phyloP scores from a whole-genome alignment of 2,329 filamentous ascomycete species.

The Fusarium drepaniforme region DNA sequence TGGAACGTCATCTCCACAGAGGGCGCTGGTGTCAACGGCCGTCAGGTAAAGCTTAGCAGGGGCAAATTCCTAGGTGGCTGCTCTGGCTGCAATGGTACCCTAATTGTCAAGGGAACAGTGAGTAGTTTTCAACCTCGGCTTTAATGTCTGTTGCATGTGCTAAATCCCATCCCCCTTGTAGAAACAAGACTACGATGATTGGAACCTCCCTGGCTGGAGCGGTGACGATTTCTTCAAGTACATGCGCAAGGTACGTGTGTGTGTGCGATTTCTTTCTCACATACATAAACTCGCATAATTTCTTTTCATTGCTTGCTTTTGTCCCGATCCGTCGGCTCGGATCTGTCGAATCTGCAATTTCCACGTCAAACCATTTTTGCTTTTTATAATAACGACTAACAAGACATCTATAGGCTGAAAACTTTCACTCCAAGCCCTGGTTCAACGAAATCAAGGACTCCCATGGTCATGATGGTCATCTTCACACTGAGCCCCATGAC shows the following conservation, averaged over 20 bases:
- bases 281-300: neutral
- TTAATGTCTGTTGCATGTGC: neutral
- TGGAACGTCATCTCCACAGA: slow-evolving; percentile 63
- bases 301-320: slow-evolving; percentile 6
- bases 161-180: neutral
- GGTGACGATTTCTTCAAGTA: slow-evolving; percentile 68
- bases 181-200: slow-evolving; percentile 65
- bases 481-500: slow-evolving; percentile 69
- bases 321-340: neutral
- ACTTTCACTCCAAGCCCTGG: slow-evolving; percentile 69
- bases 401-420: slow-evolving; percentile 57
- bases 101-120: slow-evolving; percentile 59
- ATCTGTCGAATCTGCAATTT: neutral
- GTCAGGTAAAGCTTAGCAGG: slow-evolving; percentile 60
- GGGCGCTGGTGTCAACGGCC: slow-evolving; percentile 52
- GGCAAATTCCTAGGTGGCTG: slow-evolving; percentile 63
- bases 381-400: neutral
- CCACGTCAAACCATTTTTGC: neutral
- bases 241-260: slow-evolving; percentile 62
- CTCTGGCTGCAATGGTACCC: slow-evolving; percentile 62
- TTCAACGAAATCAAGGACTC: slow-evolving; percentile 60
- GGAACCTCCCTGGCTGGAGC: slow-evolving; percentile 66
- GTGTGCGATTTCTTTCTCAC: neutral
- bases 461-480: slow-evolving; percentile 64
- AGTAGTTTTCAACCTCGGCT: neutral